Conservation (phyloP, 805 yeast species). For the Lipomyces orientalis region DNA sequence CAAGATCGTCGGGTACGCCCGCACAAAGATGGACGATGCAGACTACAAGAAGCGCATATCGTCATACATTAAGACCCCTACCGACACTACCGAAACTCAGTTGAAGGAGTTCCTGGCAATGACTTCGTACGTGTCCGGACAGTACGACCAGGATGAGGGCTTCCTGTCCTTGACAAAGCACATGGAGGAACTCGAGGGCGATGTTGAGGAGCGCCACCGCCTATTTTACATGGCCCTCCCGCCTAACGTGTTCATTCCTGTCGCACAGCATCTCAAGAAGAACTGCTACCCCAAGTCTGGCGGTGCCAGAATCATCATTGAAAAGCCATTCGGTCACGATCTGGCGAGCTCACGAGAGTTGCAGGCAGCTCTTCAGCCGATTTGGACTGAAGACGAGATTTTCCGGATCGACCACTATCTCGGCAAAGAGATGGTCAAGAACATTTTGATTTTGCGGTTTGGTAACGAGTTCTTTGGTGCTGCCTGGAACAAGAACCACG, state of each 20-base stretch:
- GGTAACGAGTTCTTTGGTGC: slow-evolving; percentile 87
- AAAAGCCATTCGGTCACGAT: slow-evolving; percentile 97
- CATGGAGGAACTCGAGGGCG: slow-evolving; percentile 66
- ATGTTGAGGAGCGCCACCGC: slow-evolving; percentile 65
- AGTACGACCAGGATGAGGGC: slow-evolving; percentile 82
- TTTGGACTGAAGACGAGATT: slow-evolving; percentile 88
- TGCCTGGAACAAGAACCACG: slow-evolving; percentile 84
- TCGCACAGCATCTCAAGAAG: slow-evolving; percentile 73
- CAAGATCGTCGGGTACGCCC: slow-evolving; percentile 88
- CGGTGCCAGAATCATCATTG: slow-evolving; percentile 81
- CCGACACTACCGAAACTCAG: slow-evolving; percentile 49
- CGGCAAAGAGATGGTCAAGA: slow-evolving; percentile 98
- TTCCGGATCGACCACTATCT: slow-evolving; percentile 96
- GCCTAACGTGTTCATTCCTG: slow-evolving; percentile 85
- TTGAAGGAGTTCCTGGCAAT: slow-evolving; percentile 68
- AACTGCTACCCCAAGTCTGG: slow-evolving; percentile 69
- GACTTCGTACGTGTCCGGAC: slow-evolving; percentile 73
- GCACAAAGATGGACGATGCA: slow-evolving; percentile 71
- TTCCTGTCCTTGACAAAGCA: slow-evolving; percentile 60
- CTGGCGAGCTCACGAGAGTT: slow-evolving; percentile 76
- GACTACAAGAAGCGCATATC: slow-evolving; percentile 72
- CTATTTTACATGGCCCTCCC: slow-evolving; percentile 93
- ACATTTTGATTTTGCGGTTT: slow-evolving; percentile 84
- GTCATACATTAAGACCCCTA: slow-evolving; percentile 63
- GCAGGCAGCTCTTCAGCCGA: slow-evolving; percentile 78